Conservation (phyloP, 495 filamentous ascomycete species). For the Podospora comata region DNA sequence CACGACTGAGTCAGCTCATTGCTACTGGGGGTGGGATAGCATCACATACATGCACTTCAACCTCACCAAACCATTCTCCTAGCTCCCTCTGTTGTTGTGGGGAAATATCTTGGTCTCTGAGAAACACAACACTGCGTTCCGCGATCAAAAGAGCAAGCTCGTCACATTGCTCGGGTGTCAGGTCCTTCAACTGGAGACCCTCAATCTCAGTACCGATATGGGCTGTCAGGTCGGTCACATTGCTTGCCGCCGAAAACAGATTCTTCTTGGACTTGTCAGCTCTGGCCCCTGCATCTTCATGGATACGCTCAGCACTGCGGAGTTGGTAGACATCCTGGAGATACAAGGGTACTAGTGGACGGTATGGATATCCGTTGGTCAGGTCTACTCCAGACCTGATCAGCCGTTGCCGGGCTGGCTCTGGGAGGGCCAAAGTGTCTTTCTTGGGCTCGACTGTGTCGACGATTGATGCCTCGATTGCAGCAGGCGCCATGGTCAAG, state of each 20-base stretch:
- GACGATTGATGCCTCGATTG: conserved; percentile 58
- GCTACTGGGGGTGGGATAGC: neutral
- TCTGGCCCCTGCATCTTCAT: conserved; percentile 60
- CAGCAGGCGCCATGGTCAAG: conserved; percentile 39
- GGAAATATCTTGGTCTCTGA: conserved; percentile 67
- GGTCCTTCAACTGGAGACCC: conserved; percentile 64
- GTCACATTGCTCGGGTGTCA: conserved; percentile 64
- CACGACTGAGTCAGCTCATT: neutral
- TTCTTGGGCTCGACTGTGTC: conserved; percentile 60
- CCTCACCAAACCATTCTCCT: conserved; percentile 62
- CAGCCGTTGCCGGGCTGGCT: conserved; percentile 51
- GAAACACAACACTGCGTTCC: conserved; percentile 72
- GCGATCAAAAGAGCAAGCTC: conserved; percentile 70
- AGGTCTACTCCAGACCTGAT: conserved; percentile 64
- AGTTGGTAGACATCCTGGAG: conserved; percentile 64
- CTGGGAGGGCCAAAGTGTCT: conserved; percentile 58
- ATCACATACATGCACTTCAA: conserved; percentile 62
- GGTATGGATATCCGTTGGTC: conserved; percentile 63
- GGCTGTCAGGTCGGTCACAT: conserved; percentile 61
- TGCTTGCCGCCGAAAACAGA: conserved; percentile 59
- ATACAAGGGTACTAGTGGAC: conserved; percentile 61
- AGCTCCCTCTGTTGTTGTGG: conserved; percentile 67
- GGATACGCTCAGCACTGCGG: conserved; percentile 53
- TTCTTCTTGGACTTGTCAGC: conserved; percentile 67
- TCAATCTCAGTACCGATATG: conserved; percentile 73